Evolutionary conservation across 1,284 basidiomycete species (phyloP).

Genomic region (Fomes fomentarius): DNA sequence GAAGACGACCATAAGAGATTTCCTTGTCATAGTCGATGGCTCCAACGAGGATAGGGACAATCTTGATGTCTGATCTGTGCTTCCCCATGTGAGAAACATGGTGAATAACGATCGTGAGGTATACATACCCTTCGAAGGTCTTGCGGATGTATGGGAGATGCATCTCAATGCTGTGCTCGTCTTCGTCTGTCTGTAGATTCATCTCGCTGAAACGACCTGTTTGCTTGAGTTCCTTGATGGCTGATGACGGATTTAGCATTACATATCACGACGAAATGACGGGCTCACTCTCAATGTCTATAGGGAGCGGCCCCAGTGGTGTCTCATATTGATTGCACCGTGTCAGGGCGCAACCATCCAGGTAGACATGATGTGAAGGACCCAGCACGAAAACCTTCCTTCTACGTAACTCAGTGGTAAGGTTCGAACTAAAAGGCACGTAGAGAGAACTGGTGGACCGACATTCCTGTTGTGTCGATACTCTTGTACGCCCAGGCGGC

Average conservation of each 20-base stretch:
- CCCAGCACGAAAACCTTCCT: conserved; percentile 94
- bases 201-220: conserved; percentile 80
- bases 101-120: too few species aligned
- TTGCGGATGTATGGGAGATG: conserved; percentile 93
- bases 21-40: conserved; percentile 70
- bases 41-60: conserved; percentile 94
- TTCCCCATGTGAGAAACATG: too few species aligned
- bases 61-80: conserved; percentile 71
- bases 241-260: conserved; percentile 41
- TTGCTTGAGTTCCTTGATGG: conserved; percentile 65
- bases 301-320: conserved; percentile 81
- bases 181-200: conserved; percentile 76
- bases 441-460: too few species aligned
- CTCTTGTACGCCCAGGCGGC: conserved; percentile 96
- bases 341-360: conserved; percentile 88
- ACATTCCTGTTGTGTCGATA: conserved; percentile 86
- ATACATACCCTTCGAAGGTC: conserved; percentile 86
- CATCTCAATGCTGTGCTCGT: conserved; percentile 98
- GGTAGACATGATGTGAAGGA: conserved; percentile 92
- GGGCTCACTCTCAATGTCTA: conserved; percentile 78
- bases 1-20: conserved; percentile 62
- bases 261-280: not conserved
- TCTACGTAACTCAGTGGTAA: conserved; percentile 49
- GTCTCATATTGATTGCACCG: conserved; percentile 80
- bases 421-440: too few species aligned